These are phyloP conservation scores for Microascus cirrosus DNA, from an alignment of 2,329 filamentous ascomycete genomes.

Conservation along the genomic window DNA sequence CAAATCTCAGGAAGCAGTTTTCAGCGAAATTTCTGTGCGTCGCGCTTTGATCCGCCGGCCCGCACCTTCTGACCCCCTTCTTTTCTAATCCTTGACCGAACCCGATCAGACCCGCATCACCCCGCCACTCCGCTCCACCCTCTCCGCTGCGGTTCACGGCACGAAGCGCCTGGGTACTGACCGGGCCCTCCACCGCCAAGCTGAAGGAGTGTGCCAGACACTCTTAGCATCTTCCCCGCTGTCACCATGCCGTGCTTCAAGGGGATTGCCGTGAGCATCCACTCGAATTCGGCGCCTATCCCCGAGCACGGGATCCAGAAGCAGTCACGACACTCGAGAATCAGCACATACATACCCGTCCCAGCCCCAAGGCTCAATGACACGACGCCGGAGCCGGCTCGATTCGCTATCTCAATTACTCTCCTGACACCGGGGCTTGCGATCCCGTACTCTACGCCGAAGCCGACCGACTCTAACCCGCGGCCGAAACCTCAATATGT, in stretches of 20 bases:
- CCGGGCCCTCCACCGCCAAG: background rate
- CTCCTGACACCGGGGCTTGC: conserved; percentile 79
- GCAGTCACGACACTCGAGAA: conserved; percentile 80
- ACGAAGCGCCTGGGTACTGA: background rate
- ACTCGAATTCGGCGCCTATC: conserved; percentile 68
- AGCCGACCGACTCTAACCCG: conserved; percentile 64
- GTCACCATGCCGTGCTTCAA: conserved; percentile 87
- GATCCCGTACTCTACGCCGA: conserved; percentile 87
- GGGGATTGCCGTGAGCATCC: conserved; percentile 95
- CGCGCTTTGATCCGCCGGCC: background rate
- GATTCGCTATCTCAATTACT: conserved; percentile 97
- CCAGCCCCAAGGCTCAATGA: conserved; percentile 66
- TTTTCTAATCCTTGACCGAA: background rate
- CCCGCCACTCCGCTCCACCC: background rate
- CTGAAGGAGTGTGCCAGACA: conserved; percentile 1
- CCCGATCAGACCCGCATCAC: background rate
- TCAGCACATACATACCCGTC: conserved; percentile 95
- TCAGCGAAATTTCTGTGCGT: background rate
- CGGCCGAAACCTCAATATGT: conserved; percentile 75
- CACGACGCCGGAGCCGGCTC: conserved; percentile 78
- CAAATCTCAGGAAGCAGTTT: background rate
- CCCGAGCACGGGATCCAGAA: conserved; percentile 92
- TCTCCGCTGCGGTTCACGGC: background rate
- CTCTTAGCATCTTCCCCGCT: background rate
- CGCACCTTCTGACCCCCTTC: background rate